Evolutionary conservation across 148 eudicot species (phyloP).

Genomic region (Rhododendron henanense): DNA sequence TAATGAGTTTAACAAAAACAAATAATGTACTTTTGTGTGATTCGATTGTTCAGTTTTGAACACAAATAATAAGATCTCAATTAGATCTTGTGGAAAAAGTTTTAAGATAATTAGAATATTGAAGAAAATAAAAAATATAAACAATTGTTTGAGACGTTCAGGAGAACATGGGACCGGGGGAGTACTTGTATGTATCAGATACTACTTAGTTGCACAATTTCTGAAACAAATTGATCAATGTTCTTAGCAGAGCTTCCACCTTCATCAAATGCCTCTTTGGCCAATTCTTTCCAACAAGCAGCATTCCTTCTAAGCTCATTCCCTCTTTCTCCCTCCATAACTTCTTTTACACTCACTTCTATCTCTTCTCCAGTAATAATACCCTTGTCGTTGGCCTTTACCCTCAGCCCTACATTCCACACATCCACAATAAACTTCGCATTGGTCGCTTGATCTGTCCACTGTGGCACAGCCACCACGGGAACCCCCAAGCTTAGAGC

Average conservation of each 20-base stretch:
- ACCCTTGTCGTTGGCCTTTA: conserved; percentile 22
- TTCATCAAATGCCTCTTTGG: conserved; percentile 29
- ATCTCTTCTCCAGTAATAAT: conserved; percentile 26
- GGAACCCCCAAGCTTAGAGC: conserved; percentile 47
- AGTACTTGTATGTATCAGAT: neutral
- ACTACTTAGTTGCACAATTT: neutral
- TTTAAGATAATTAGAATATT: neutral
- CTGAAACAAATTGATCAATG: conserved; percentile 29
- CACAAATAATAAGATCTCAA: neutral
- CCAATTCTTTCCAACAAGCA: conserved; percentile 26
- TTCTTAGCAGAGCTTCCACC: conserved; percentile 49
- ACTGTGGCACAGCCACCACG: conserved; percentile 14
- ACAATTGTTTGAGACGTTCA: neutral
- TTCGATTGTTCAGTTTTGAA: neutral
- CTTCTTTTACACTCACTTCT: conserved; percentile 19
- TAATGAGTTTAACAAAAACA: neutral
- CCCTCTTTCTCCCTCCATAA: conserved; percentile 32
- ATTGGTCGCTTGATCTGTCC: neutral
- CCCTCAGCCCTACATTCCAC: conserved; percentile 39
- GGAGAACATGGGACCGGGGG: neutral
- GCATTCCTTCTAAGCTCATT: conserved; percentile 29
- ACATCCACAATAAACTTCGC: conserved; percentile 18
- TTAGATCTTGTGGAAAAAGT: neutral
- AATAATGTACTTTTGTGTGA: neutral
- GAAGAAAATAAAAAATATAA: neutral